Percentiles rank a stretch among this genome's conserved stretches.
These are phyloP conservation scores for Plenodomus biglobosus DNA, from an alignment of 2,329 filamentous ascomycete genomes.

Conservation along the genomic window DNA sequence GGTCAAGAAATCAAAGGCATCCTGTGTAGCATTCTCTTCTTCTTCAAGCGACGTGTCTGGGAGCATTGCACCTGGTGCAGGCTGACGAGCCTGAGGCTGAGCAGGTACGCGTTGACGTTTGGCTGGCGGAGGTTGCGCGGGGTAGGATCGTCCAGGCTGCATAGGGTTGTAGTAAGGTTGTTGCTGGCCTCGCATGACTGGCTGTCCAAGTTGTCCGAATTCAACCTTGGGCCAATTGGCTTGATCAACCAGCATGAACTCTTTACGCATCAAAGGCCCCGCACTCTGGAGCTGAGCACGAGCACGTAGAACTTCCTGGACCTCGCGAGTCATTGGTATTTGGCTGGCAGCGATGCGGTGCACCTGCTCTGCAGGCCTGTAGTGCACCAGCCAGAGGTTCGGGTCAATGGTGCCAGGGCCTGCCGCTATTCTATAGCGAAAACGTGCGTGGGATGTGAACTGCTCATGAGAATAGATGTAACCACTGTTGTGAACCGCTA, in stretches of 20 bases:
- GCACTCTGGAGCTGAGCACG: slow-evolving; percentile 66
- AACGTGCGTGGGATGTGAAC: slow-evolving; percentile 73
- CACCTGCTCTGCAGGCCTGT: slow-evolving; percentile 72
- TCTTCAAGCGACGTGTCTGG: slow-evolving; percentile 67
- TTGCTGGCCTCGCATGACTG: slow-evolving; percentile 29
- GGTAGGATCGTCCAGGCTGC: slow-evolving; percentile 37
- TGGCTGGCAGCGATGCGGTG: slow-evolving; percentile 71
- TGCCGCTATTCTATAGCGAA: slow-evolving; percentile 80
- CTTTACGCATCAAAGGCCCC: slow-evolving; percentile 79
- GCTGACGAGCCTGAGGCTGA: slow-evolving; percentile 48
- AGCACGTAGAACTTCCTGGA: slow-evolving; percentile 62
- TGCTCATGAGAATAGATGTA: slow-evolving; percentile 74
- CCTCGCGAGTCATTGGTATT: slow-evolving; percentile 62
- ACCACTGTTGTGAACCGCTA: slow-evolving; percentile 79
- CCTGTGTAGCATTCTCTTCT: slow-evolving; percentile 83
- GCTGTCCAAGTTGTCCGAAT: slow-evolving; percentile 54
- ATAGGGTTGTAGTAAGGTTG: slow-evolving; percentile 42
- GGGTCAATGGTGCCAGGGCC: slow-evolving; percentile 73
- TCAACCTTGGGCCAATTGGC: slow-evolving; percentile 86
- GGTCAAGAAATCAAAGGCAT: slow-evolving; percentile 86
- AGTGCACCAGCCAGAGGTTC: slow-evolving; percentile 88
- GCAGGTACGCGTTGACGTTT: slow-evolving; percentile 50
- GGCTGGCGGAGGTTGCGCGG: slow-evolving; percentile 47
- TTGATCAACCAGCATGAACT: slow-evolving; percentile 91
- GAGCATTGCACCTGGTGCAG: slow-evolving; percentile 27